Conservation (phyloP, 2,329 filamentous ascomycete genomes). For the Talaromyces sp. region DNA sequence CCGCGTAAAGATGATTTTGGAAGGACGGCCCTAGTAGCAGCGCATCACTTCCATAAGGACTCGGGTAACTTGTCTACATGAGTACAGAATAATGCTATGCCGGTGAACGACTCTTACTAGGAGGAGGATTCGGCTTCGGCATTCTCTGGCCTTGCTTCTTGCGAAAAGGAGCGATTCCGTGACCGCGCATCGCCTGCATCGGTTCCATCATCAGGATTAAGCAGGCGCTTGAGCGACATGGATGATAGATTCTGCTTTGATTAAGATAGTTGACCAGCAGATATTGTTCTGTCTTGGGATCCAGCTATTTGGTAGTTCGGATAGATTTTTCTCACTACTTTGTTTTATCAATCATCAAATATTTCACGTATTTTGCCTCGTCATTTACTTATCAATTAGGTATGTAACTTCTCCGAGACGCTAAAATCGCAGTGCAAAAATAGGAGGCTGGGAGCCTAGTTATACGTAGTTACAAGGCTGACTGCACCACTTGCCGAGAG, state of each 20-base stretch:
- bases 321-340: neutral
- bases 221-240: conserved; percentile 11
- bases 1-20: neutral
- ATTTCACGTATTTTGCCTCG: neutral
- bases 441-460: neutral
- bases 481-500: neutral
- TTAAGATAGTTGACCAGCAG: neutral
- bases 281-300: neutral
- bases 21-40: neutral
- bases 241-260: neutral
- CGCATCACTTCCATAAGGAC: neutral
- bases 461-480: neutral
- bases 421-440: neutral
- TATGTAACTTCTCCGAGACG: neutral
- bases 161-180: neutral
- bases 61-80: neutral
- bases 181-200: neutral
- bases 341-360: neutral
- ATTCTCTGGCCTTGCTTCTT: neutral
- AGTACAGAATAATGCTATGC: neutral
- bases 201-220: conserved; percentile 4
- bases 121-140: neutral
- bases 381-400: neutral
- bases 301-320: neutral
- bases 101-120: neutral